Evolutionary conservation across 73 alveolate genomes (phyloP).

Genomic region (Blepharisma japonicum): DNA sequence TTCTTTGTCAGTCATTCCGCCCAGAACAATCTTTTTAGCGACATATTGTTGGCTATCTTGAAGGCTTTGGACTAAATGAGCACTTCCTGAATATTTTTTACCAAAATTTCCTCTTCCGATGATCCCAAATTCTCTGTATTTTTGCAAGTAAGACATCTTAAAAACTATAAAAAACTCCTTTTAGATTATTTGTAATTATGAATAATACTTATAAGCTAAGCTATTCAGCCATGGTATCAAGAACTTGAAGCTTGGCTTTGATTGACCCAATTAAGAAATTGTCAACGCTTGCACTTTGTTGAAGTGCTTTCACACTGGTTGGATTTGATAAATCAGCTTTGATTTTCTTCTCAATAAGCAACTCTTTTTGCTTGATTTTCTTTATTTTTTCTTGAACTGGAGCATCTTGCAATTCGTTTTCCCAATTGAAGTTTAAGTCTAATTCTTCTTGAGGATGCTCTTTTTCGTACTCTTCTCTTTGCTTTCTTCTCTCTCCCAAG

Average conservation of each 20-base stretch:
- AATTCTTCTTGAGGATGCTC: background rate
- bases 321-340: background rate
- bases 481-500: background rate
- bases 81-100: conserved; percentile 43
- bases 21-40: conserved; percentile 74
- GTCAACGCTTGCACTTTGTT: background rate
- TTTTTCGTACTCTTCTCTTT: conserved; percentile 7
- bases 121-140: conserved; percentile 53
- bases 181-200: no score
- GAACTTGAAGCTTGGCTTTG: conserved; percentile 7
- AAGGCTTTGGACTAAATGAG: conserved; percentile 40
- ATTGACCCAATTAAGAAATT: background rate
- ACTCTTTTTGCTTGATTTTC: conserved; percentile 19
- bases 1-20: conserved; percentile 32
- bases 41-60: conserved; percentile 44
- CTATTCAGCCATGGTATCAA: background rate
- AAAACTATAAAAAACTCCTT: no score
- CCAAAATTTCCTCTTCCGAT: conserved; percentile 77
- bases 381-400: background rate
- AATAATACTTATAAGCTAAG: no score
- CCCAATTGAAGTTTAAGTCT: background rate
- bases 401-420: background rate
- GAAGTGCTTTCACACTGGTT: background rate
- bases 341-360: background rate
- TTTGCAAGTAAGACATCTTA: conserved; percentile 8